Evolutionary conservation across 306 rosid genomes (phyloP).

Genomic region (Trifolium repens): DNA sequence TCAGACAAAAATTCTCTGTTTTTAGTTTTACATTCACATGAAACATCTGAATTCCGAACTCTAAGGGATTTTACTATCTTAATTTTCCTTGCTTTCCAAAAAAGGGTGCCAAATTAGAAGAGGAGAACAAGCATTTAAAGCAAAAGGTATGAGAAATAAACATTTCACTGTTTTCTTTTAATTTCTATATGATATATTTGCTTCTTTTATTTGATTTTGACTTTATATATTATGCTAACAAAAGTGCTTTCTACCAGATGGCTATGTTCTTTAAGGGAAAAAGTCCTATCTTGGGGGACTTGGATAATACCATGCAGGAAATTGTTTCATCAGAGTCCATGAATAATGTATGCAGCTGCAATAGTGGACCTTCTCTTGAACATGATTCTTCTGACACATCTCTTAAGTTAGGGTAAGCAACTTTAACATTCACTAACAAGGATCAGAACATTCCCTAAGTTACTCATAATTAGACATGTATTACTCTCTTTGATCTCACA

Average conservation of each 20-base stretch:
- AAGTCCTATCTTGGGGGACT: constrained; percentile 5
- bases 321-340: constrained; percentile 37
- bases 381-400: constrained; percentile 45
- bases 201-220: background rate
- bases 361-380: constrained; percentile 41
- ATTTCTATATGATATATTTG: background rate
- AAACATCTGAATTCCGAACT: background rate
- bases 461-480: no score
- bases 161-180: background rate
- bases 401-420: constrained; percentile 49
- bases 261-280: constrained; percentile 13
- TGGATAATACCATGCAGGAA: constrained; percentile 27
- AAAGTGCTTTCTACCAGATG: constrained; percentile 25
- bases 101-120: constrained; percentile 34
- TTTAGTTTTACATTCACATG: background rate
- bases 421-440: background rate
- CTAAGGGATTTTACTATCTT: background rate
- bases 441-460: background rate
- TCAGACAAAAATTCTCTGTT: background rate
- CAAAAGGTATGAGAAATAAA: constrained; percentile 38
- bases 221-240: background rate
- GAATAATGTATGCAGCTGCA: constrained; percentile 23
- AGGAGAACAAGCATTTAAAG: constrained; percentile 40
- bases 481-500: no score
- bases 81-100: background rate